phyloP scores from a whole-genome alignment of 2,329 filamentous ascomycete species.

The Colletotrichum filicis region DNA sequence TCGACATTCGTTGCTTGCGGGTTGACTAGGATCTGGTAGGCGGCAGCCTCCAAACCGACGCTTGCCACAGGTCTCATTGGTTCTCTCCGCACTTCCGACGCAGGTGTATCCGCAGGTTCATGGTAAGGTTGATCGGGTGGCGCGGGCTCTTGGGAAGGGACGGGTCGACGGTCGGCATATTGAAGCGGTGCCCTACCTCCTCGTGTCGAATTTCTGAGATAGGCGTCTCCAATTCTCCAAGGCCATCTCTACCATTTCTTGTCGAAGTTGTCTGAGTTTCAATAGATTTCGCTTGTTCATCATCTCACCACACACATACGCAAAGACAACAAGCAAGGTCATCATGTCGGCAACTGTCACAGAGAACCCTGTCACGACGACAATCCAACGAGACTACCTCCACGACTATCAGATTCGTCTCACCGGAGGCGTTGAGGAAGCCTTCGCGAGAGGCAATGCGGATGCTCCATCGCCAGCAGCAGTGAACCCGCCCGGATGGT shows the following conservation, averaged over 20 bases:
- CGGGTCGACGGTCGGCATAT: slow-evolving; percentile 28
- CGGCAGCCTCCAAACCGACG: background rate
- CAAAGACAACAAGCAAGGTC: background rate
- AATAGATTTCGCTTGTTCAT: background rate
- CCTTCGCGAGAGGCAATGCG: slow-evolving; percentile 20
- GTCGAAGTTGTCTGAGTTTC: background rate
- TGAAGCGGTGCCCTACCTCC: slow-evolving; percentile 11
- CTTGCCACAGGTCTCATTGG: background rate
- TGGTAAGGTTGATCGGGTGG: background rate
- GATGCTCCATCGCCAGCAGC: slow-evolving; percentile 19
- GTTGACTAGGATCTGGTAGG: background rate
- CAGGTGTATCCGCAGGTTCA: background rate
- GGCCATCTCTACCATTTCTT: background rate
- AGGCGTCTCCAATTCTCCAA: background rate
- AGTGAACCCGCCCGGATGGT: slow-evolving; percentile 37
- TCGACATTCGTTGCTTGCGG: background rate
- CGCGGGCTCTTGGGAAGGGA: slow-evolving; percentile 1
- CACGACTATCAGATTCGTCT: slow-evolving; percentile 33
- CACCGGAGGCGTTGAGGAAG: slow-evolving; percentile 27
- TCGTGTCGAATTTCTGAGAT: background rate
- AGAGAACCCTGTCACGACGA: slow-evolving; percentile 22
- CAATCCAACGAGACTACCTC: slow-evolving; percentile 21
- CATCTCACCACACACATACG: background rate
- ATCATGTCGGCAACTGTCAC: slow-evolving; percentile 26
- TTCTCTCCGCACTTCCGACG: slow-evolving; percentile 21